Evolutionary conservation across 2,329 filamentous ascomycete species (phyloP), one percentile per base, ranked within the genome.

Genomic region (Penicillium sumatraense): DNA sequence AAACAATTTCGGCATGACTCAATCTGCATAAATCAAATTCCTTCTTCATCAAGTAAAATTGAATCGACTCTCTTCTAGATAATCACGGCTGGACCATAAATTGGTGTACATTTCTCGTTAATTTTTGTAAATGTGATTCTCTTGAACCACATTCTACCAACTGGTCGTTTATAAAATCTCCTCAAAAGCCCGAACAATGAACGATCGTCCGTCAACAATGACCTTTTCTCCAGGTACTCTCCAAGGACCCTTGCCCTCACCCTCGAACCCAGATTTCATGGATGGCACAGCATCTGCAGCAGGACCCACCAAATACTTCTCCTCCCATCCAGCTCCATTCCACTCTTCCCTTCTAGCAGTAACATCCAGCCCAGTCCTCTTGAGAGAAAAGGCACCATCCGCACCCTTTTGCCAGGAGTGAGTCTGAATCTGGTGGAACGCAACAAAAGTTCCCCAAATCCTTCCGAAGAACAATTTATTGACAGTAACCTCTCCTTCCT

Each of bases 371-470:
- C 70, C 71, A 7, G 41, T 54, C 45, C 63, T 67, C n/a, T 59
- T 59, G 3, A 63, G 41, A n/a, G 46, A 40, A 51, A 57, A 54
- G 0, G 42, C 41, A 3, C 61, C 62, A 35, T 53, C 40, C 3
- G 57, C 16, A 18, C 51, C 54, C 16, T 29, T 51, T 5, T 38
- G 26, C 3, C 59, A 54, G 18, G 23, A 48, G 41, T 64, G 53
- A 24, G 48, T 51, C 53, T 70, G 69, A 2, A n/a, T 40, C 58
- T 73, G 71, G 1, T 60, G 59, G 31, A 73, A 31, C 8, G 61
- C 71, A 24, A 73, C n/a, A 58, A 64, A 73, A 0, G 65, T 66
- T 0, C 71, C 71, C 61, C 69, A 69, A 14, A 72, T 60, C 13
- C 66, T 61, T 9, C 62, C 70, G 20, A 72, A 38, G 24, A 73